Evolutionary conservation across 768 basidiomycete species (phyloP).

Genomic region (Daedaleopsis nitida): DNA sequence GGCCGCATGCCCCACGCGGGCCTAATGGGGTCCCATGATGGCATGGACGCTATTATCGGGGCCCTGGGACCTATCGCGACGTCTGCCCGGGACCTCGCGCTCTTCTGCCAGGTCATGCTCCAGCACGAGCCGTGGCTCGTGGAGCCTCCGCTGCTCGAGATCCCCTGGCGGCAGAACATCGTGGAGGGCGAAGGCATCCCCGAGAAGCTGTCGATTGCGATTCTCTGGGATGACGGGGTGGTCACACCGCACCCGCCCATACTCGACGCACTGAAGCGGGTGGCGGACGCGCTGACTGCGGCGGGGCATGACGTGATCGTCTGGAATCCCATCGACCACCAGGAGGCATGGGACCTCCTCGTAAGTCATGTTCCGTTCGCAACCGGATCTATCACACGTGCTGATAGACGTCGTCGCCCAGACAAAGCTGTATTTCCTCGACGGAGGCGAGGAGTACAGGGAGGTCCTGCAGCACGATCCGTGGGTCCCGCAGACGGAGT

Average conservation of each 20-base stretch:
- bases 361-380: constrained; percentile 40
- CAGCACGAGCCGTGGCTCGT: constrained; percentile 47
- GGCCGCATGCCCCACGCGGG: constrained; percentile 54
- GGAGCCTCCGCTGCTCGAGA: constrained; percentile 49
- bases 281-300: constrained; percentile 40
- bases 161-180: constrained; percentile 49
- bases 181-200: constrained; percentile 42
- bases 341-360: constrained; percentile 48
- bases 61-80: constrained; percentile 50
- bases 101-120: constrained; percentile 51
- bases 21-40: constrained; percentile 49
- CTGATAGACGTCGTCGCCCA: constrained; percentile 28
- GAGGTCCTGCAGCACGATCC: constrained; percentile 39
- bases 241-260: constrained; percentile 54
- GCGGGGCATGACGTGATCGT: constrained; percentile 55
- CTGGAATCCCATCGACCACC: constrained; percentile 49
- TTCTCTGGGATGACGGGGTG: constrained; percentile 54
- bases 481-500: constrained; percentile 44
- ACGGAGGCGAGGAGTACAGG: constrained; percentile 49
- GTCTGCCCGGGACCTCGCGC: constrained; percentile 49
- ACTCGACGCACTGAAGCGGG: constrained; percentile 39
- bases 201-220: constrained; percentile 43
- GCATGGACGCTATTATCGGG: constrained; percentile 56
- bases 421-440: constrained; percentile 50
- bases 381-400: constrained; percentile 9